Percentiles rank a stretch among this genome's conserved stretches.
These are phyloP conservation scores for Hebeloma cylindrosporum DNA, from an alignment of 768 basidiomycete species.

Conservation along the genomic window DNA sequence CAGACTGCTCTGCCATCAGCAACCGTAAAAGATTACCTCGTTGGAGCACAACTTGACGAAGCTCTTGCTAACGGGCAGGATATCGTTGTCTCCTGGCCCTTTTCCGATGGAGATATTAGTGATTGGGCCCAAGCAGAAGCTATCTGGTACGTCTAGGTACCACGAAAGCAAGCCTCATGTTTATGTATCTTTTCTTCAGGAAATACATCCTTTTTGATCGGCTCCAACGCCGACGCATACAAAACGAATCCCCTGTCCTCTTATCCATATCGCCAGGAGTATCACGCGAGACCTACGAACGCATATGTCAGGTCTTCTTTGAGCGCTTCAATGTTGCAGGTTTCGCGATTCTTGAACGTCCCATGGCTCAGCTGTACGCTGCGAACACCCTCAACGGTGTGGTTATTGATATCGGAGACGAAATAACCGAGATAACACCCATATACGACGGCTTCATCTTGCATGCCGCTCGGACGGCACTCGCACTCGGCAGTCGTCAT, in stretches of 20 bases:
- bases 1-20: constrained; percentile 43
- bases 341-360: constrained; percentile 77
- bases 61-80: constrained; percentile 75
- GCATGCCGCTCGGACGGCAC: constrained; percentile 51
- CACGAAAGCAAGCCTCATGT: too few species aligned
- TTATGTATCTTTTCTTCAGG: constrained; percentile 55
- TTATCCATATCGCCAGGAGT: constrained; percentile 68
- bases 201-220: constrained; percentile 79
- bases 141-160: constrained; percentile 78
- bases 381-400: constrained; percentile 70
- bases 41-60: constrained; percentile 78
- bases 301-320: constrained; percentile 82
- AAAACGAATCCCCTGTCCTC: constrained; percentile 86
- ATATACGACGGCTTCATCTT: constrained; percentile 72
- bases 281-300: constrained; percentile 66
- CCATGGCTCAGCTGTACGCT: constrained; percentile 82
- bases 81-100: constrained; percentile 78
- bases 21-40: constrained; percentile 76
- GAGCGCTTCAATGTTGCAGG: constrained; percentile 91
- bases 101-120: constrained; percentile 65
- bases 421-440: constrained; percentile 74
- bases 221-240: constrained; percentile 74
- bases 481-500: constrained; percentile 65
- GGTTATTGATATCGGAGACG: constrained; percentile 78
- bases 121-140: constrained; percentile 90